These are phyloP conservation scores for Nicotiana noctiflora DNA, from an alignment of 257 asterid species.

Conservation along the genomic window DNA sequence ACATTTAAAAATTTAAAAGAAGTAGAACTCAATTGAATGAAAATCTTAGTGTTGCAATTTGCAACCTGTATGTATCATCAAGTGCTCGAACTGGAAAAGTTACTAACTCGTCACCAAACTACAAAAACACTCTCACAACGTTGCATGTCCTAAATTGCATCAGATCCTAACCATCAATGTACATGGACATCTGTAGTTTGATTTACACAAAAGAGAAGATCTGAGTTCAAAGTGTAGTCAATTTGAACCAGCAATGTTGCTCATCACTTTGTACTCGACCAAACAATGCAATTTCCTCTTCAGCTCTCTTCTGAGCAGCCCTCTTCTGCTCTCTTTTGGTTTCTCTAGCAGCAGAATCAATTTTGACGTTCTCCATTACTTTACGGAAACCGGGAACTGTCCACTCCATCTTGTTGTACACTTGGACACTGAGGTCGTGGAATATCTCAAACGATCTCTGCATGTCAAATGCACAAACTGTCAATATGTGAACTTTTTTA, in stretches of 20 bases:
- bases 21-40: neutral
- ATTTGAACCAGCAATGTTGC: neutral
- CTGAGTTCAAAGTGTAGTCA: neutral
- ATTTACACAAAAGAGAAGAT: neutral
- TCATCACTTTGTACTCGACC: slow-evolving; percentile 9
- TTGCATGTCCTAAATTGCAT: neutral
- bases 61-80: neutral
- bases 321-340: slow-evolving; percentile 29
- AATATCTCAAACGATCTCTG: slow-evolving; percentile 43
- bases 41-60: neutral
- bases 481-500: neutral
- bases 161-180: neutral
- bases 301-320: slow-evolving; percentile 36
- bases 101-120: neutral
- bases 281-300: slow-evolving; percentile 23
- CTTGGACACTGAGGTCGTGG: slow-evolving; percentile 34
- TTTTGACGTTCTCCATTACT: slow-evolving; percentile 42
- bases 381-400: slow-evolving; percentile 60
- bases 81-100: neutral
- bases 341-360: slow-evolving; percentile 25
- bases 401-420: slow-evolving; percentile 32
- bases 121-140: neutral
- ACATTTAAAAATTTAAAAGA: no score
- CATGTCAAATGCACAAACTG: slow-evolving; percentile 10
- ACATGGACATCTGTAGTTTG: neutral